Evolutionary conservation across 1,284 basidiomycete species (phyloP).

Genomic region (Laetiporus sulphureus): DNA sequence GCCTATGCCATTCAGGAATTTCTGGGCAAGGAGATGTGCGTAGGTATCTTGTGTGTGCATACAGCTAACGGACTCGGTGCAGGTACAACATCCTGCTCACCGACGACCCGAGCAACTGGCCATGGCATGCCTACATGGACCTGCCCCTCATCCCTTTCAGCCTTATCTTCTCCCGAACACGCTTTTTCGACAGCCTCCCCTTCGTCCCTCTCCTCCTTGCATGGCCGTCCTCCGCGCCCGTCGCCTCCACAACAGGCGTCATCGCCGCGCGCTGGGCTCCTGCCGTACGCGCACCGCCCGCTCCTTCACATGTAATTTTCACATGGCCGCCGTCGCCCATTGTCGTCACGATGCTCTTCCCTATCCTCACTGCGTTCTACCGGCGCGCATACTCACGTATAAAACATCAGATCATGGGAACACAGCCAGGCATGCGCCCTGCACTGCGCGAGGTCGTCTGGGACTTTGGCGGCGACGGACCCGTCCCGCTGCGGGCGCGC

Average conservation of each 20-base stretch:
- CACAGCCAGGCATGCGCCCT: slow-evolving; percentile 15
- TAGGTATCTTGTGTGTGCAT: background rate
- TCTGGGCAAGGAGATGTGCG: slow-evolving; percentile 56
- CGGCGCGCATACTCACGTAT: slow-evolving; percentile 34
- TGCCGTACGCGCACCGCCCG: slow-evolving; percentile 10
- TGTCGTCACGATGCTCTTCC: slow-evolving; percentile 47
- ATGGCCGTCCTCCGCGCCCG: slow-evolving; percentile 53
- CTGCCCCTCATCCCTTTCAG: slow-evolving; percentile 56
- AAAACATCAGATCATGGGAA: slow-evolving; percentile 41
- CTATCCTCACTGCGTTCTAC: slow-evolving; percentile 44
- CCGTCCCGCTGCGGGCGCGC: slow-evolving; percentile 37
- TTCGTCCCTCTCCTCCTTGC: slow-evolving; percentile 53
- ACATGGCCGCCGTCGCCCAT: slow-evolving; percentile 62
- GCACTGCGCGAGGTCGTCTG: slow-evolving; percentile 26
- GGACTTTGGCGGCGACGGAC: slow-evolving; percentile 38
- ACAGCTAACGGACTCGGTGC: background rate
- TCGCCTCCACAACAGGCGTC: slow-evolving; percentile 13
- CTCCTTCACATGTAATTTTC: too few species aligned
- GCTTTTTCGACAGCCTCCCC: slow-evolving; percentile 41
- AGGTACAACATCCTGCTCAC: slow-evolving; percentile 56
- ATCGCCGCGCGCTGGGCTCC: slow-evolving; percentile 1
- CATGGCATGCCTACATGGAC: slow-evolving; percentile 64
- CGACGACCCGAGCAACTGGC: slow-evolving; percentile 61
- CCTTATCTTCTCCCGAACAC: slow-evolving; percentile 51
- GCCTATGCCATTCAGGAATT: slow-evolving; percentile 65